Evolutionary conservation across 2,329 filamentous ascomycete species (phyloP), one percentile per base, ranked within the genome.

Genomic region (Apiospora hydei): DNA sequence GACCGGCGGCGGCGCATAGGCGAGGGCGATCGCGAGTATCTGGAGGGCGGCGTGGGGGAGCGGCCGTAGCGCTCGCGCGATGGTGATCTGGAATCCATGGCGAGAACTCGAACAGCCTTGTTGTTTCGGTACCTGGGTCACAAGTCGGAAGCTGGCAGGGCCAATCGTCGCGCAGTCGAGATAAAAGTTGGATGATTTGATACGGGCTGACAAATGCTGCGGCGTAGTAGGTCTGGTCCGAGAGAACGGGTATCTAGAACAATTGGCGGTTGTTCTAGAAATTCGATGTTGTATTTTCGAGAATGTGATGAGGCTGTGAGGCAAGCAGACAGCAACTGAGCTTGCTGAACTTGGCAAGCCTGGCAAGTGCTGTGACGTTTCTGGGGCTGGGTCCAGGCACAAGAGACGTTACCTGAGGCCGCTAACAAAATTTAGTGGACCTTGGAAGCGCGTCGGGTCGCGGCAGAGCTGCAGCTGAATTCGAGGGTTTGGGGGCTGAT

Each of bases 1-100:
- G 81, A 38, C 47, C 76, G 74, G 11, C 77, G 77, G 57, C 73
- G 53, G 16, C 70, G 74, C 38, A 51, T 71, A 14, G 72, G 73
- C 3, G 78, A 77, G 3, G 78, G 78, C 49, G 79, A 78, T 38
- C 76, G 76, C 49, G 69, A 34, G 68, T 79, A 84, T 57, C 81
- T 82, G 73, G 81, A 84, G 71, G 76, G 82, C 73, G 82, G 78
- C 1, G 78, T 80, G 4, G 77, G 78, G 51, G 81, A 83, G 67
- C 81, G 82, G 46, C 70, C 73, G 69, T 71, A 73, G 43, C 75
- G 76, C 51, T 77, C 78, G 69, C 80, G 80, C 69, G 78, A 79
- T 72, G 81, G 80, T 71, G 80, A 81, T 71, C 69, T 75, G 71
- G 77, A 78, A 72, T 79, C 77, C 78, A 80, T 80, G n/a, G 26